phyloP scores from a whole-genome alignment of 2,329 filamentous ascomycete species.

The Penicillium sp. region DNA sequence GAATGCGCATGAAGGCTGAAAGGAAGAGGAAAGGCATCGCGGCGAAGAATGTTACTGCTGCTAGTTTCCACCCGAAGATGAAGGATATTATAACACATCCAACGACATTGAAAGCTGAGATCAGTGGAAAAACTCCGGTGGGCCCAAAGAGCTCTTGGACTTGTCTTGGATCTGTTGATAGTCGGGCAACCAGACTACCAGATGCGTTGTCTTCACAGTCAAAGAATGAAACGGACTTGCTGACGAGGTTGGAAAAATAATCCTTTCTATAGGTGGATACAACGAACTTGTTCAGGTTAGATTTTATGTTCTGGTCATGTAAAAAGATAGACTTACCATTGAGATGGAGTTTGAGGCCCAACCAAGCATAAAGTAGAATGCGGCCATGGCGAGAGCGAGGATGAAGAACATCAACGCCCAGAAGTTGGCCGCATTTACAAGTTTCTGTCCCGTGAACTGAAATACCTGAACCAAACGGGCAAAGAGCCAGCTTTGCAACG shows the following conservation, averaged over 20 bases:
- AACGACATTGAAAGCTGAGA: neutral
- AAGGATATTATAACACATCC: neutral
- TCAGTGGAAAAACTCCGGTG: neutral
- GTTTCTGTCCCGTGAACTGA: neutral
- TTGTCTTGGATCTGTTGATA: neutral
- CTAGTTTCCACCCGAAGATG: neutral
- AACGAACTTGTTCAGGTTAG: neutral
- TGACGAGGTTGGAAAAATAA: neutral
- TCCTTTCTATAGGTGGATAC: neutral
- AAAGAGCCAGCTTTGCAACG: neutral
- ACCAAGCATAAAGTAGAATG: neutral
- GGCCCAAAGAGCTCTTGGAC: neutral
- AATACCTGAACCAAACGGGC: neutral
- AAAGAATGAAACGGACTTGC: neutral
- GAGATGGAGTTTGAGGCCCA: neutral
- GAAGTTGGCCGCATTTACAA: neutral
- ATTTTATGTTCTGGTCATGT: neutral
- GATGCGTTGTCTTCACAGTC: neutral
- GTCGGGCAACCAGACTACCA: neutral
- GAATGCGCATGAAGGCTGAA: neutral
- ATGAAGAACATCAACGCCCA: neutral
- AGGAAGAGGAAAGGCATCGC: neutral
- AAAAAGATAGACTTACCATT: too few relatives aligned
- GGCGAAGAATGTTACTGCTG: neutral
- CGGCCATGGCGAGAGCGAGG: neutral